A percentile compares a stretch with the other conserved stretches of the same genome.
phyloP scores from a whole-genome alignment of 108 stramenopile genomes.

The Heterococcus sp. region DNA sequence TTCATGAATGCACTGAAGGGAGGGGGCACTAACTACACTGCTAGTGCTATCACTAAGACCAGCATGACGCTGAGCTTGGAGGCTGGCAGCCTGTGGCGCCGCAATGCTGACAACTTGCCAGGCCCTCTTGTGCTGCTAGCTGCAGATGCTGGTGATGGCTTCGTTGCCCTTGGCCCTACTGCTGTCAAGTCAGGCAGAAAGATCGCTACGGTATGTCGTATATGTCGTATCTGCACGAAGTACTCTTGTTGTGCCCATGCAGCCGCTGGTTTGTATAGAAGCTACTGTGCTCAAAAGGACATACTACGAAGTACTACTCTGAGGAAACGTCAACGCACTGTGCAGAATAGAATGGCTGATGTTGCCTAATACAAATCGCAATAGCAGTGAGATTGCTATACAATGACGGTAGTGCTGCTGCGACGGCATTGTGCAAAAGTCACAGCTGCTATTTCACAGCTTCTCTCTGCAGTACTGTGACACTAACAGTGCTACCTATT shows the following conservation, averaged over 20 bases:
- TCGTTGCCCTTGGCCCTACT: slow-evolving; percentile 51
- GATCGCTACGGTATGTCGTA: slow-evolving; percentile 53
- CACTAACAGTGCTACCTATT: not conserved
- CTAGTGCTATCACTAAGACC: not conserved
- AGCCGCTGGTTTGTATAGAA: too few relatives aligned
- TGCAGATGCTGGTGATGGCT: slow-evolving; percentile 48
- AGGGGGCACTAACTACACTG: slow-evolving; percentile 53
- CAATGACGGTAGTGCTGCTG: not conserved
- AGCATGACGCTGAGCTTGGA: slow-evolving; percentile 35
- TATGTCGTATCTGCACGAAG: too few relatives aligned
- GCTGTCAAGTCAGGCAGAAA: slow-evolving; percentile 42
- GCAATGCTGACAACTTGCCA: slow-evolving; percentile 43
- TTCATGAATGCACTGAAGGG: slow-evolving; percentile 48
- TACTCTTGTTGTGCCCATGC: too few relatives aligned
- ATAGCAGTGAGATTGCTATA: not conserved
- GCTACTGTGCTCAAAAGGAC: too few relatives aligned
- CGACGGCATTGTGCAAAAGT: too few relatives aligned
- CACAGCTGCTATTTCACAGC: not conserved
- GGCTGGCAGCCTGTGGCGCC: slow-evolving; percentile 42
- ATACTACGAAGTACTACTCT: too few relatives aligned
- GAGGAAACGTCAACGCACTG: too few relatives aligned
- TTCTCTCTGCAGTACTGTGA: not conserved
- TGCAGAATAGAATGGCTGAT: too few relatives aligned
- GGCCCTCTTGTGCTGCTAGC: slow-evolving; percentile 45
- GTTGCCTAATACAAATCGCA: too few relatives aligned